A percentile compares a stretch with the other conserved stretches of the same genome.
These are phyloP conservation scores for Fusarium musae DNA, from an alignment of 2,329 filamentous ascomycete genomes.

Conservation along the genomic window DNA sequence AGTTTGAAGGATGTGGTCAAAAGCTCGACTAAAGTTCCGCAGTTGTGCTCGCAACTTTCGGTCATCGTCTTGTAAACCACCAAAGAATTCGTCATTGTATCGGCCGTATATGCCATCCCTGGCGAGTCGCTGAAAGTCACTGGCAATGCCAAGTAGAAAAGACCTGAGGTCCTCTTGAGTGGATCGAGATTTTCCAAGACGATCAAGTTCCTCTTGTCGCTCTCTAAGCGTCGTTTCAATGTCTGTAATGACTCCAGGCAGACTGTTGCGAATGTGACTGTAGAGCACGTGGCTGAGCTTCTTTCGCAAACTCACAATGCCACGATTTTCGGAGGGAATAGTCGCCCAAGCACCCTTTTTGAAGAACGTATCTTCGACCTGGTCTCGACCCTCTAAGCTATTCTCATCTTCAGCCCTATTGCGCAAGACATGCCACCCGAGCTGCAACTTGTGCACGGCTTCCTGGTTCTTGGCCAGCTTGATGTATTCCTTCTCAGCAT, in stretches of 20 bases:
- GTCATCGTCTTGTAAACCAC: slow-evolving; percentile 18
- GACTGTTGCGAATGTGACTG: background rate
- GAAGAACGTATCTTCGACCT: slow-evolving; percentile 49
- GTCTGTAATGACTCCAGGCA: slow-evolving; percentile 26
- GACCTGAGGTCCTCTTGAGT: slow-evolving; percentile 43
- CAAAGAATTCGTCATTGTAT: slow-evolving; percentile 54
- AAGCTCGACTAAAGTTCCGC: slow-evolving; percentile 46
- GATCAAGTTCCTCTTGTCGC: slow-evolving; percentile 3
- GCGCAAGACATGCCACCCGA: slow-evolving; percentile 65
- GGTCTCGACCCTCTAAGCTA: slow-evolving; percentile 45
- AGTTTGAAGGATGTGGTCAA: slow-evolving; percentile 43
- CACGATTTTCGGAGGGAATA: slow-evolving; percentile 10
- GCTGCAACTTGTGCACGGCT: slow-evolving; percentile 46
- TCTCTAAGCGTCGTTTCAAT: slow-evolving; percentile 42
- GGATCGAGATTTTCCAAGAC: slow-evolving; percentile 3
- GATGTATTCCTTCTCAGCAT: slow-evolving; percentile 56
- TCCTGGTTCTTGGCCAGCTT: slow-evolving; percentile 50
- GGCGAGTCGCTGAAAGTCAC: slow-evolving; percentile 49
- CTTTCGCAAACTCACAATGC: background rate
- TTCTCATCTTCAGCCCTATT: slow-evolving; percentile 55
- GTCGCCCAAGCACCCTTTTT: slow-evolving; percentile 42
- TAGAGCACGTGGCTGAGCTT: background rate
- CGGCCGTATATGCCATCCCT: slow-evolving; percentile 45
- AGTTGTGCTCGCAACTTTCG: slow-evolving; percentile 48
- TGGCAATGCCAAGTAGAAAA: slow-evolving; percentile 51